These are phyloP conservation scores for Claviceps spartinae DNA, from an alignment of 2,329 filamentous ascomycete species.

Conservation along the genomic window DNA sequence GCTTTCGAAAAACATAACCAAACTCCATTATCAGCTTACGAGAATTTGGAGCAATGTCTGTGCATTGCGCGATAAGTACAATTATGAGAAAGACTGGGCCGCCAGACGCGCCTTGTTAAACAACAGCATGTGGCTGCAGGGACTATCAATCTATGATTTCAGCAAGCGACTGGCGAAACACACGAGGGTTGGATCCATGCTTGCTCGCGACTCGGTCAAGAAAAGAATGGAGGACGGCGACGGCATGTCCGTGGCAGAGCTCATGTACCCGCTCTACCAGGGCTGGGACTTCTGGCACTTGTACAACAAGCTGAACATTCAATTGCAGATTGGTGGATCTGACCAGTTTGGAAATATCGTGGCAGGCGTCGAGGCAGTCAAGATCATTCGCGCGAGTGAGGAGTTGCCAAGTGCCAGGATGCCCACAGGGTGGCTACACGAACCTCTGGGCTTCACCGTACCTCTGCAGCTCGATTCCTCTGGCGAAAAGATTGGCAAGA, in stretches of 20 bases:
- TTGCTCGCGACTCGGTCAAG: slow-evolving; percentile 82
- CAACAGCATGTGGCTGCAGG: slow-evolving; percentile 75
- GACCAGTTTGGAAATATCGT: slow-evolving; percentile 97
- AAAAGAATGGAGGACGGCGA: slow-evolving; percentile 71
- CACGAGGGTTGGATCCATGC: slow-evolving; percentile 72
- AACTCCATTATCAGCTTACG: slow-evolving; percentile 56
- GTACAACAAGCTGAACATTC: slow-evolving; percentile 51
- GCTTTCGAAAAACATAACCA: slow-evolving; percentile 49
- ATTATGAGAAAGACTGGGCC: slow-evolving; percentile 47
- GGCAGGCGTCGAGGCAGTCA: slow-evolving; percentile 74
- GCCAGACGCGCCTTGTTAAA: slow-evolving; percentile 60
- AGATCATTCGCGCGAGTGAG: slow-evolving; percentile 51
- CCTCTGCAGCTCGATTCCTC: slow-evolving; percentile 76
- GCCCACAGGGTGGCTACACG: slow-evolving; percentile 29
- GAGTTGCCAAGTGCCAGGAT: slow-evolving; percentile 28
- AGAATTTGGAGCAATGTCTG: slow-evolving; percentile 66
- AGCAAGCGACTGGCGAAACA: slow-evolving; percentile 58
- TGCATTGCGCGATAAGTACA: slow-evolving; percentile 47
- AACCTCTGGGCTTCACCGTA: slow-evolving; percentile 76
- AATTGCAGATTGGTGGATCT: slow-evolving; percentile 85
- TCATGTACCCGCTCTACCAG: slow-evolving; percentile 84
- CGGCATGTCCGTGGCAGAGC: slow-evolving; percentile 90
- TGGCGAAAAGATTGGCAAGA: slow-evolving; percentile 90
- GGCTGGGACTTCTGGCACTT: slow-evolving; percentile 95
- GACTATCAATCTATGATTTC: slow-evolving; percentile 58